Base-by-base conservation (phyloP, 306 rosid genomes). In the Rosa persica region DNA sequence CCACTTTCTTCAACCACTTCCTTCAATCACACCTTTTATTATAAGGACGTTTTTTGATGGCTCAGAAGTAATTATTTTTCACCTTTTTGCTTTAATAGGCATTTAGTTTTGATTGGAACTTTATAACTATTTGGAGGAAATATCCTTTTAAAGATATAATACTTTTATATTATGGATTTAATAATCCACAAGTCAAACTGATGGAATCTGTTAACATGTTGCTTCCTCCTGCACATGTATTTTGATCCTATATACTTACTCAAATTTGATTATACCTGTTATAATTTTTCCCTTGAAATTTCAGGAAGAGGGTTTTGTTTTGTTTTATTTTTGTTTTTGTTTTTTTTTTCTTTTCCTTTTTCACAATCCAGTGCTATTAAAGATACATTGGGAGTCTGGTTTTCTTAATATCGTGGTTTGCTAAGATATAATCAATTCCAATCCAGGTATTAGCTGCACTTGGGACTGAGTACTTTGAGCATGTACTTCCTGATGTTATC, bases 361-460 rank as follows among this genome's bases (percentile, higher is more conserved):
- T 15, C 40, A 70, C 15, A 2, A 34, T 13, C 60, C 10, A 30
- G 3, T 34, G 44, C 44, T 72, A 8, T 17, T 72, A 30, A 8
- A 17, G 46, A 51, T 16, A 27, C 62, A 15, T 5, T 19, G 62
- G 44, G 23, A 30, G 25, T 34, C 40, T 49, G 22, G 20, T 30
- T 70, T 16, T 70, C 58, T 70, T 47, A 4, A 30, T 72, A 2
- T 52, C 8, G 19, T 74, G 54, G 57, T 75, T 74, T 42, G 25
- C 69, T 74, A 60, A 74, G 57, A 25, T 48, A 22, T 43, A 25
- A 8, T 74, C 47, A 49, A 55, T 58, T 36, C 74, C 39, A n/a
- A 74, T 74, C 20, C 84, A 92, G 98, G 98, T 95, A 71, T 84
- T 92, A 85, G 89, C 97, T 89, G 98, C 98, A 23, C 98, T 95